Evolutionary conservation across 108 stramenopile genomes (phyloP).

Genomic region (Fragilaria crotonensis): DNA sequence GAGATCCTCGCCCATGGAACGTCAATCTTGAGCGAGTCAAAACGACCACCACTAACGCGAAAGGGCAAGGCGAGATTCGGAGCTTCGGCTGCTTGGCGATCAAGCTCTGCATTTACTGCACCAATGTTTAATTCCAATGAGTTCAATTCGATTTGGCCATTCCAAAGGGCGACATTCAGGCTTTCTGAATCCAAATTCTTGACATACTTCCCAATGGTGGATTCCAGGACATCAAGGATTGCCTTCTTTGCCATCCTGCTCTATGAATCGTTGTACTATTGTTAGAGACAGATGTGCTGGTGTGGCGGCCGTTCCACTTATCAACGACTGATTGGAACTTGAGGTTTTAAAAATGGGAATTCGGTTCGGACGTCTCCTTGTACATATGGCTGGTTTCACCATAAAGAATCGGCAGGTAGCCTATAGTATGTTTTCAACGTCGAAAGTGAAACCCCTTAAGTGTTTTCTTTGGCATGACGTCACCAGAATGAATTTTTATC

Average conservation of each 20-base stretch:
- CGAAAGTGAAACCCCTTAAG: no score
- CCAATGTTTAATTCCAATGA: constrained; percentile 67
- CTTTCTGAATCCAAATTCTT: constrained; percentile 69
- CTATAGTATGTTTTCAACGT: no score
- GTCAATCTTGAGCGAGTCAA: constrained; percentile 65
- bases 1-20: constrained; percentile 77
- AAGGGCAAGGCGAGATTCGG: constrained; percentile 75
- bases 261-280: no score
- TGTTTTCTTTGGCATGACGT: no score
- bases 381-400: no score
- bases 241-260: constrained; percentile 89
- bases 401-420: no score
- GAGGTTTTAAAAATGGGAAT: no score
- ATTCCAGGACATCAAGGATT: constrained; percentile 74
- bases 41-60: constrained; percentile 43
- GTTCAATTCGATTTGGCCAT: constrained; percentile 82
- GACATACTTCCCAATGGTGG: constrained; percentile 86
- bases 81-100: constrained; percentile 48
- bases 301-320: no score
- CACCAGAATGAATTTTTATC: no score
- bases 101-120: constrained; percentile 75
- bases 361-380: no score
- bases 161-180: constrained; percentile 82
- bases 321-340: no score
- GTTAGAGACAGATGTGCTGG: no score